Evolutionary conservation across 2,329 filamentous ascomycete species (phyloP).

Genomic region (Aureobasidium sp.): DNA sequence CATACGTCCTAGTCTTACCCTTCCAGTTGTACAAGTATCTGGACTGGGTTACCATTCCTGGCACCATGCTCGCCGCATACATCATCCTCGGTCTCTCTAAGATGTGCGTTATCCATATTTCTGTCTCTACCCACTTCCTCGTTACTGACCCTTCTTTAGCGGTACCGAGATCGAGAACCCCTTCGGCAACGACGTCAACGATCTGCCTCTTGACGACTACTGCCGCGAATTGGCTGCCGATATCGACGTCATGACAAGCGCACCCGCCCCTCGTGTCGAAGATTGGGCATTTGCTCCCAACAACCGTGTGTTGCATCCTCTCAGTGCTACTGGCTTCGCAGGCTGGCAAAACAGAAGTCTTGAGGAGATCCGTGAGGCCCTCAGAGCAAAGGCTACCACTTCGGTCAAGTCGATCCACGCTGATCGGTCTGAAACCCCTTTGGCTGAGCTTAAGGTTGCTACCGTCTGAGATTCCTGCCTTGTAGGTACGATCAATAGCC

Average conservation of each 20-base stretch:
- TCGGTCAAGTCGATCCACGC: constrained; percentile 23
- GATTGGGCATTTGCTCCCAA: constrained; percentile 45
- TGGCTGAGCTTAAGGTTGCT: constrained; percentile 3
- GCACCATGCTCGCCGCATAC: constrained; percentile 60
- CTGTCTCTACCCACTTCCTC: constrained; percentile 24
- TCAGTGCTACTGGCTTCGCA: constrained; percentile 37
- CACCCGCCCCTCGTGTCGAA: constrained; percentile 43
- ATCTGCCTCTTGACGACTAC: constrained; percentile 68
- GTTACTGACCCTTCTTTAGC: constrained; percentile 37
- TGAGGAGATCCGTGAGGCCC: constrained; percentile 37
- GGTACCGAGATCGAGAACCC: constrained; percentile 80
- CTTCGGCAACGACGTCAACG: constrained; percentile 77
- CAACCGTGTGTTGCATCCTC: constrained; percentile 53
- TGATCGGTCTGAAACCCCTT: constrained; percentile 20
- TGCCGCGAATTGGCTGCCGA: constrained; percentile 69
- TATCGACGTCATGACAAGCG: constrained; percentile 63
- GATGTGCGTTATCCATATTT: background rate
- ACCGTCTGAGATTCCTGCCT: background rate
- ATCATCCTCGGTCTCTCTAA: constrained; percentile 69
- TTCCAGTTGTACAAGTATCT: constrained; percentile 67
- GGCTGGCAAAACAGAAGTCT: constrained; percentile 32
- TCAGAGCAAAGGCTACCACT: constrained; percentile 34
- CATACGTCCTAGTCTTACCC: constrained; percentile 72
- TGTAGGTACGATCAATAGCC: background rate
- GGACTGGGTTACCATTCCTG: constrained; percentile 70